Percentiles rank a stretch among this genome's conserved stretches.
phyloP scores from a whole-genome alignment of 208 protist genomes.

The Leishmania guyanensis region DNA sequence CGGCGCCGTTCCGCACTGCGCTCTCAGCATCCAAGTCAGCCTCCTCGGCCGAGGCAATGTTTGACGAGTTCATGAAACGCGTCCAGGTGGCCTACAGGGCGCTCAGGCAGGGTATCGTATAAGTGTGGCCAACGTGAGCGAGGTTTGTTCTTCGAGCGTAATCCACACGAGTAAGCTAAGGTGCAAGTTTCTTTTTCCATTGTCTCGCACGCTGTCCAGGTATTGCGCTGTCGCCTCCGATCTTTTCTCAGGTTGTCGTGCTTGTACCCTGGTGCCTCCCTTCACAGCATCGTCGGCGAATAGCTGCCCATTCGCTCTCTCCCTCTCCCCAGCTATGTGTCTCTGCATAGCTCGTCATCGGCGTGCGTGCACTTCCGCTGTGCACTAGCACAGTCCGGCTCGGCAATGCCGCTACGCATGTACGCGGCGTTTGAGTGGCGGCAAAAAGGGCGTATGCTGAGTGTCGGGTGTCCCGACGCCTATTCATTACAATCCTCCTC shows the following conservation, averaged over 20 bases:
- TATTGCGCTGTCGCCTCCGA: neutral
- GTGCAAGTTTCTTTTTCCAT: neutral
- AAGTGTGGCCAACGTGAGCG: conserved; percentile 2
- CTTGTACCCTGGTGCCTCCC: neutral
- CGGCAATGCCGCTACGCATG: neutral
- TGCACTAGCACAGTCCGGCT: neutral
- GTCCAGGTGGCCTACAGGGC: conserved; percentile 76
- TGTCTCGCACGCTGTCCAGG: neutral
- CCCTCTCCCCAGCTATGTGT: neutral
- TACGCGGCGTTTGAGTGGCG: neutral
- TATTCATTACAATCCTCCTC: neutral
- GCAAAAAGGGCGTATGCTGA: neutral
- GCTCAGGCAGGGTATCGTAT: conserved; percentile 72
- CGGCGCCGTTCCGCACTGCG: neutral
- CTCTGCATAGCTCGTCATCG: neutral
- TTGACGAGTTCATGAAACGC: conserved; percentile 61
- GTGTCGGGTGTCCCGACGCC: neutral
- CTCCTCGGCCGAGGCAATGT: conserved; percentile 20
- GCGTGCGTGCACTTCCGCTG: neutral
- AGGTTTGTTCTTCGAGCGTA: neutral
- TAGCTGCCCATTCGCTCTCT: neutral
- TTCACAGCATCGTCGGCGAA: neutral
- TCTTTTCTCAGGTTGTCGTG: neutral
- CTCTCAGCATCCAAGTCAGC: neutral
- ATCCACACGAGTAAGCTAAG: neutral